Conservation (phyloP, 805 yeast species). For the Pichia membranifaciens region DNA sequence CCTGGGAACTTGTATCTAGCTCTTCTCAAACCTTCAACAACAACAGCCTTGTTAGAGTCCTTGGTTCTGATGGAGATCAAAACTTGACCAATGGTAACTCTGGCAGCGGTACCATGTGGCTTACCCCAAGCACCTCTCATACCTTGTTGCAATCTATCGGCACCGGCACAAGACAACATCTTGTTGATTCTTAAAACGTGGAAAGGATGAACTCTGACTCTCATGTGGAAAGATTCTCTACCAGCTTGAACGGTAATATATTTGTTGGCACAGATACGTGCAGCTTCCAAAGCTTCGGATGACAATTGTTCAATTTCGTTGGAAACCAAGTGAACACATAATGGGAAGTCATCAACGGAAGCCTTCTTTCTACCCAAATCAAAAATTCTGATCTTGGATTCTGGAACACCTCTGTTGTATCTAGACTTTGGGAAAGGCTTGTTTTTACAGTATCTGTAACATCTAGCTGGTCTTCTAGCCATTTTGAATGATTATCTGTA, state of each 20-base stretch:
- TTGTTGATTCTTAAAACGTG: slow-evolving; percentile 99
- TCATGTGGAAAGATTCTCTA: slow-evolving; percentile 99
- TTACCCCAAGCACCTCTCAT: slow-evolving; percentile 99
- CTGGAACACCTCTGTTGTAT: slow-evolving; percentile 99
- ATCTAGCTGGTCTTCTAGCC: slow-evolving; percentile 99
- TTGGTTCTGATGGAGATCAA: slow-evolving; percentile 97
- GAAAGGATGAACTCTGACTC: slow-evolving; percentile 99
- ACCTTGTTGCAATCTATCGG: slow-evolving; percentile 99
- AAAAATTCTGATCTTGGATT: slow-evolving; percentile 97
- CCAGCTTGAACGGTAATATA: slow-evolving; percentile 97
- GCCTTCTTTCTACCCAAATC: slow-evolving; percentile 99
- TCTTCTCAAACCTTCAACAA: slow-evolving; percentile 99
- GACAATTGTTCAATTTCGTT: slow-evolving; percentile 99
- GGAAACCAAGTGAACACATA: slow-evolving; percentile 98
- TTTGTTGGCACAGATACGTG: slow-evolving; percentile 99
- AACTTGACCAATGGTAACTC: slow-evolving; percentile 98
- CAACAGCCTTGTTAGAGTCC: slow-evolving; percentile 96
- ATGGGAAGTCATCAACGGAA: slow-evolving; percentile 98
- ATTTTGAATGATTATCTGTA: slow-evolving; percentile 49
- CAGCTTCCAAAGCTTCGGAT: slow-evolving; percentile 99
- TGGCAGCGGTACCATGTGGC: slow-evolving; percentile 99
- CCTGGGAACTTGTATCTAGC: slow-evolving; percentile 99
- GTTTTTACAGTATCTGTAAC: slow-evolving; percentile 99
- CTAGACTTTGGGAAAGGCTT: slow-evolving; percentile 99
- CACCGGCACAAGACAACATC: slow-evolving; percentile 99